Conservation (phyloP, 192 early-diverging fungal species). For the Diversispora epigaea region DNA sequence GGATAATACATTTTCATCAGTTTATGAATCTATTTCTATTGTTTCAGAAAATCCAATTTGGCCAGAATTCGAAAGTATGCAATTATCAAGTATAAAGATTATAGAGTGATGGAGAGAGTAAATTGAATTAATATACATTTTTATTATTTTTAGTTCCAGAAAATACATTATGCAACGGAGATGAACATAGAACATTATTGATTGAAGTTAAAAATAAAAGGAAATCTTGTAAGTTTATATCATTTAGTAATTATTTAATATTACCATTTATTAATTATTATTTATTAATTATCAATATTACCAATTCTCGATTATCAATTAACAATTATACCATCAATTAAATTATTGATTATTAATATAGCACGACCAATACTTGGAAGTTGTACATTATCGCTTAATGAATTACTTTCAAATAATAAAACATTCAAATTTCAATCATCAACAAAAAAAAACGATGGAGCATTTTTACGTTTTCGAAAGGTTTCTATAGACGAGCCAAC, state of each 20-base stretch:
- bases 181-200: constrained; percentile 32
- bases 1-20: constrained; percentile 38
- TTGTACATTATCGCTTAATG: neutral
- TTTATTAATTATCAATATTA: neutral
- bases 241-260: too few relatives aligned
- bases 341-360: too few relatives aligned
- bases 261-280: neutral
- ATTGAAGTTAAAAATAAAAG: constrained; percentile 40
- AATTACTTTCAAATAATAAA: neutral
- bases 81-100: neutral
- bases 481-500: constrained; percentile 23
- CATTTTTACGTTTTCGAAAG: neutral
- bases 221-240: constrained; percentile 33
- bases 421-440: neutral
- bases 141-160: constrained; percentile 14
- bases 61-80: constrained; percentile 35
- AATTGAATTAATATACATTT: neutral
- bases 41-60: constrained; percentile 32
- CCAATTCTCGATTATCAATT: neutral
- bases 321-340: neutral
- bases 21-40: constrained; percentile 35
- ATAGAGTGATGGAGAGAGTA: neutral
- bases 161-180: constrained; percentile 36
- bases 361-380: too few relatives aligned
- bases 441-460: neutral